phyloP scores from a whole-genome alignment of 129 eudicot species.

The Saposhnikovia divaricata region DNA sequence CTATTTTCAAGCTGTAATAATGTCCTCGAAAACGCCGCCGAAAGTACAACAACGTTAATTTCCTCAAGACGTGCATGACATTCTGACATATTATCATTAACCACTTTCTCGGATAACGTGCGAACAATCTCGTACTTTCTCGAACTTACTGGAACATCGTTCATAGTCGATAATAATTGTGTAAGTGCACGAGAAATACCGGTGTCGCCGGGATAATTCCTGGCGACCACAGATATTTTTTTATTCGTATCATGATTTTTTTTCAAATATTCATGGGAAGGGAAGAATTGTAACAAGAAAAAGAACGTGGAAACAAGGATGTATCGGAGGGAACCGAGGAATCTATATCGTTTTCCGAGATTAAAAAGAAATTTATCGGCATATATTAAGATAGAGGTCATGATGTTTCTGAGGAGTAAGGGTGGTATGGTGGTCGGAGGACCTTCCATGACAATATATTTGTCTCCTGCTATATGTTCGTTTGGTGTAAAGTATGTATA shows the following conservation, averaged over 20 bases:
- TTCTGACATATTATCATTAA: conserved; percentile 50
- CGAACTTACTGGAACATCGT: conserved; percentile 64
- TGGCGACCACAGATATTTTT: background rate
- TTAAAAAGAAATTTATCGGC: conserved; percentile 35
- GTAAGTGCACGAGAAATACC: conserved; percentile 63
- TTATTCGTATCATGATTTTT: background rate
- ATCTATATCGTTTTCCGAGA: conserved; percentile 29
- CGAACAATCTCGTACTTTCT: conserved; percentile 71
- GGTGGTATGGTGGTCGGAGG: conserved; percentile 38
- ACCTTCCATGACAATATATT: conserved; percentile 16
- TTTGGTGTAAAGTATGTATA: background rate
- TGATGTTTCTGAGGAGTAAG: conserved; percentile 36
- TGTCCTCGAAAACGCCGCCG: conserved; percentile 52
- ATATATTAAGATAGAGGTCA: conserved; percentile 34
- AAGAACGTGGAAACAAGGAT: conserved; percentile 33
- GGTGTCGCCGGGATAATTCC: conserved; percentile 19
- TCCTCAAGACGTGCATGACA: conserved; percentile 31
- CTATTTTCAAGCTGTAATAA: conserved; percentile 43
- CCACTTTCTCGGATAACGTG: conserved; percentile 52
- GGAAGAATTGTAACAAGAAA: conserved; percentile 36
- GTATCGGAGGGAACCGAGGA: conserved; percentile 34
- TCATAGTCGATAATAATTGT: conserved; percentile 48
- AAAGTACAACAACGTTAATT: conserved; percentile 49
- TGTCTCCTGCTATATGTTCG: background rate
- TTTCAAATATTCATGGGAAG: background rate